Percentiles rank a stretch among this genome's conserved stretches.
These are phyloP conservation scores for Alternaria arbusti DNA, from an alignment of 2,329 filamentous ascomycete species.

Conservation along the genomic window DNA sequence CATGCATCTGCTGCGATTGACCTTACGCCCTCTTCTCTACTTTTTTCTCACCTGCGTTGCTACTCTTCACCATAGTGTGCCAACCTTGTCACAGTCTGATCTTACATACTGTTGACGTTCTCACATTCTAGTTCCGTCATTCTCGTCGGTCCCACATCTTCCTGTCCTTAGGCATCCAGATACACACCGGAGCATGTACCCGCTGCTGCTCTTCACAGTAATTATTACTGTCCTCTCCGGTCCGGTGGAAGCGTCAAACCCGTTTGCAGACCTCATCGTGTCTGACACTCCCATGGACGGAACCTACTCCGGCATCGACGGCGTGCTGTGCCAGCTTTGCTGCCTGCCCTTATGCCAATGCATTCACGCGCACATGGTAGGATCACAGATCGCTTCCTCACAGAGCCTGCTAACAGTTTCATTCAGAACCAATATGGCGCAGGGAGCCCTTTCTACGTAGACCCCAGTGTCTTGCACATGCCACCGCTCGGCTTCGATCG, in stretches of 20 bases:
- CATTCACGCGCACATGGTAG: conserved; percentile 24
- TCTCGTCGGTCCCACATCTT: conserved; percentile 14
- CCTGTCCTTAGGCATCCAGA: conserved; percentile 31
- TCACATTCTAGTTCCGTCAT: background rate
- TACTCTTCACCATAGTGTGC: conserved; percentile 2
- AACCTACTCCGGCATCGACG: conserved; percentile 35
- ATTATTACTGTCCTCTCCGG: conserved; percentile 35
- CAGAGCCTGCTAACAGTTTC: conserved; percentile 5
- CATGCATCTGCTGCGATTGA: conserved; percentile 13
- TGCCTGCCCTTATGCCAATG: conserved; percentile 26
- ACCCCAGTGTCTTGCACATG: background rate
- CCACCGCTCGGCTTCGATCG: conserved; percentile 10
- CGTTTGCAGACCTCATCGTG: conserved; percentile 31
- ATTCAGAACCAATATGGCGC: conserved; percentile 21
- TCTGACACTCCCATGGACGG: conserved; percentile 25
- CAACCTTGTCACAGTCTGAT: background rate
- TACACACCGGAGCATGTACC: conserved; percentile 35
- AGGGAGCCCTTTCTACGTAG: conserved; percentile 2
- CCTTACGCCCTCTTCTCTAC: conserved; percentile 21
- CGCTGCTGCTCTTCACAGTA: conserved; percentile 33
- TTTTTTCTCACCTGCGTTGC: conserved; percentile 13
- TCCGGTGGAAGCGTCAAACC: conserved; percentile 33
- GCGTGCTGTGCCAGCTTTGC: conserved; percentile 37
- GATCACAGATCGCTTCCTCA: background rate
- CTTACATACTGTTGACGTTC: background rate